Evolutionary conservation across 2,329 filamentous ascomycete species (phyloP), one percentile per base, ranked within the genome.

Genomic region (Fusarium sacchari): DNA sequence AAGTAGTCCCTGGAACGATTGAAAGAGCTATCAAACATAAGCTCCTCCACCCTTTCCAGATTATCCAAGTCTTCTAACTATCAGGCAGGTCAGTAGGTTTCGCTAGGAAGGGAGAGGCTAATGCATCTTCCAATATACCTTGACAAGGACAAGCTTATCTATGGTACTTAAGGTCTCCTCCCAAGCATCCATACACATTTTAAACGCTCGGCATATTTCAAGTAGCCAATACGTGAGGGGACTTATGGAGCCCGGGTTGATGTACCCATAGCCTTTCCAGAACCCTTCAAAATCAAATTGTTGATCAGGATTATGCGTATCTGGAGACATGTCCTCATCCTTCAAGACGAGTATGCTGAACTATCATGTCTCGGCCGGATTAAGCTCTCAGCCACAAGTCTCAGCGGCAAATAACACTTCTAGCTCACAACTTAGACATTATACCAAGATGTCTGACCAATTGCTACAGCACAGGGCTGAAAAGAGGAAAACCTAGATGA

Each of bases 81-180:
- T 4, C 1, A 11, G 12, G 4, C 3, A 3, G 22, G 4, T 47
- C 9, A 46, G 12, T 39, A 32, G 28, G 28, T 7, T 30, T 30
- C 28, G 28, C 22, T 11, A 11, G 5, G 37, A 22, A 22, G 0
- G 7, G 18, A 22, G 11, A 39, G 37, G 12, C 1, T 8, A 3
- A 1, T 20, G 36, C 5, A 12, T 20, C 36, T 37, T 37, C 11
- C 7, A 22, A 22, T 1, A 5, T 7, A 17, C 40, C n/a, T 43
- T 2, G 10, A 43, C 40, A 24, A 0, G n/a, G 0, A 5, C 15
- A 5, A 43, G 40, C 10, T 3, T 0, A 43, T 43, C 40, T 15
- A 42, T 42, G 3, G 8, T 5, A 0, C 6, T 3, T 0, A 42
- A 6, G 0, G 39, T 42, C 1, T 42, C 1, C 1, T 0, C 39